Percentiles rank a stretch among this genome's conserved stretches.
phyloP scores from a whole-genome alignment of 2,329 filamentous ascomycete species.

The Fusarium musae region DNA sequence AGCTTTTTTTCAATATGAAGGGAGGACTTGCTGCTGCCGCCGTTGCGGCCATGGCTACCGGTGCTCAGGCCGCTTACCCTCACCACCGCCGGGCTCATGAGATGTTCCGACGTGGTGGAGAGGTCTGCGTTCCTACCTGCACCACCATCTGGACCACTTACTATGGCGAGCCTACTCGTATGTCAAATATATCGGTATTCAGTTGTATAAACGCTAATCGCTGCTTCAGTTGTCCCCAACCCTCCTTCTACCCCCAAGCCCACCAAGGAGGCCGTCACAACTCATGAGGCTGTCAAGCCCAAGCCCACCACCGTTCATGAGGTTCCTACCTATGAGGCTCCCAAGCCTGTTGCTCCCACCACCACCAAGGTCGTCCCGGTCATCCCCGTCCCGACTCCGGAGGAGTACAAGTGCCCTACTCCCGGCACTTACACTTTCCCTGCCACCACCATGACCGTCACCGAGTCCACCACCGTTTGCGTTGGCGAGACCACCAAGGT shows the following conservation, averaged over 20 bases:
- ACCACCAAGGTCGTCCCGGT: constrained; percentile 55
- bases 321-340: constrained; percentile 21
- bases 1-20: constrained; percentile 73
- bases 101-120: constrained; percentile 63
- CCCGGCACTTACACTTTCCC: constrained; percentile 81
- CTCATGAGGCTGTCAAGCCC: constrained; percentile 24
- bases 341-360: constrained; percentile 40
- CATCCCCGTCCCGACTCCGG: constrained; percentile 63
- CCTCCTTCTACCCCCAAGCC: constrained; percentile 46
- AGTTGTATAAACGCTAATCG: constrained; percentile 29
- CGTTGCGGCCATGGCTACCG: constrained; percentile 67
- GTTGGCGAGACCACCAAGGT: constrained; percentile 70
- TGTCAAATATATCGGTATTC: constrained; percentile 42
- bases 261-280: constrained; percentile 25
- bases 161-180: constrained; percentile 75
- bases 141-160: constrained; percentile 79
- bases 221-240: constrained; percentile 53
- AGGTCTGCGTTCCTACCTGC: constrained; percentile 71
- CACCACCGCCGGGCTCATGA: constrained; percentile 73
- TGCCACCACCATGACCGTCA: constrained; percentile 76
- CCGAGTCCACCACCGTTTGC: constrained; percentile 73
- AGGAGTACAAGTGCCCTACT: constrained; percentile 66
- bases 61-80: constrained; percentile 64
- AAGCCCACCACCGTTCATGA: constrained; percentile 24
- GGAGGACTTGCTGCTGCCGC: constrained; percentile 73